A percentile compares a stretch with the other conserved stretches of the same genome.
These are phyloP conservation scores for Cajanus cajan DNA, from an alignment of 306 rosid species.

Conservation along the genomic window DNA sequence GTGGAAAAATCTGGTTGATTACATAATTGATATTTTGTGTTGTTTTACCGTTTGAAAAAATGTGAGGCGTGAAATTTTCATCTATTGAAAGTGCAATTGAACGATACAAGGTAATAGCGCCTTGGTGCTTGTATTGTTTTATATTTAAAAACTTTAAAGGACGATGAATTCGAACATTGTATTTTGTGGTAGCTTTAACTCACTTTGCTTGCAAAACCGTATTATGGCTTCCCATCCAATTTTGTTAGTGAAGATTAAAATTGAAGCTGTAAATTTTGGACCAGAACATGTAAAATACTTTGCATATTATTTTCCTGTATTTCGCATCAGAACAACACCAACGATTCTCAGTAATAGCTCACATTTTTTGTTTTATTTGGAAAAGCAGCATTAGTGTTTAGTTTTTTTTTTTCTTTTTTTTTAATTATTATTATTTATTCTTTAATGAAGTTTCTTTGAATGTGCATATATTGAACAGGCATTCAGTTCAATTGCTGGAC, in stretches of 20 bases:
- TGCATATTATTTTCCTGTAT: neutral
- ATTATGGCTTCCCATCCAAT: neutral
- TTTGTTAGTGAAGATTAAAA: neutral
- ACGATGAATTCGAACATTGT: neutral
- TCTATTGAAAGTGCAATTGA: neutral
- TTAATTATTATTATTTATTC: neutral
- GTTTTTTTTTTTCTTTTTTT: too few relatives aligned
- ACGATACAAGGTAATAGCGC: neutral
- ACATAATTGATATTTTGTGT: neutral
- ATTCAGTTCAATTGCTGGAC: slow-evolving; percentile 26
- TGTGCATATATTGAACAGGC: slow-evolving; percentile 41
- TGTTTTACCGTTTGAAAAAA: neutral
- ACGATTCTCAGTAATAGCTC: neutral
- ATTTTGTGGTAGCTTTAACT: neutral
- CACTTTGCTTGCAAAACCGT: neutral
- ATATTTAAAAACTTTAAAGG: neutral
- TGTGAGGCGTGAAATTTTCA: neutral
- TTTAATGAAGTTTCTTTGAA: slow-evolving; percentile 11
- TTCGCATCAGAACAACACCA: neutral
- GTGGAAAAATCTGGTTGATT: neutral
- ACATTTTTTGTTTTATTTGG: neutral
- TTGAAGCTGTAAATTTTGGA: neutral
- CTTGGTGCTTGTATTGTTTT: neutral
- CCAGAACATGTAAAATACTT: neutral
- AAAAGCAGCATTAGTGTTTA: neutral